Evolutionary conservation across 1,139 yeast genomes (phyloP).

Genomic region (Lodderomyces oxycetoniae): DNA sequence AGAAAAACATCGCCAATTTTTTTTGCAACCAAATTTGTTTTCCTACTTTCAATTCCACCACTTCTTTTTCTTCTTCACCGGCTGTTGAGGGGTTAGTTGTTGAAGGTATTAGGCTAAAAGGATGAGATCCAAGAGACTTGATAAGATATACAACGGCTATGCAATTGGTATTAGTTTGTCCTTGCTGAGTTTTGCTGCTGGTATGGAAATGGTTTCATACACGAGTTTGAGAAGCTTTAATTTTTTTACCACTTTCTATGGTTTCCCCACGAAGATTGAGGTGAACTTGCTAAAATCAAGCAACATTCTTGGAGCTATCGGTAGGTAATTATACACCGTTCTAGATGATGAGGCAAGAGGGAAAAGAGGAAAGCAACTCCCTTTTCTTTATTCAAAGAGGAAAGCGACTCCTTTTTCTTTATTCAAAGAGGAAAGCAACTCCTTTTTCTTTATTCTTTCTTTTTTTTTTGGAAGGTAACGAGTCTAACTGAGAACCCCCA

Average conservation of each 20-base stretch:
- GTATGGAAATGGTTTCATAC: conserved; percentile 28
- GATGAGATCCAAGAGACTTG: not conserved
- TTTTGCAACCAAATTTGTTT: not conserved
- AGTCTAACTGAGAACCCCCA: too few species aligned
- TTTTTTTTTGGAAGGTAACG: too few species aligned
- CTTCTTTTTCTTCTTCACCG: too few species aligned
- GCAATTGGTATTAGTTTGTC: conserved; percentile 19
- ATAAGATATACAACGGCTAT: conserved; percentile 11
- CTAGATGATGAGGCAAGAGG: not conserved
- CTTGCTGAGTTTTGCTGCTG: conserved; percentile 23
- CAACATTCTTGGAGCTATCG: conserved; percentile 30
- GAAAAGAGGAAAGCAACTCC: not conserved
- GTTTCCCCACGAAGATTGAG: conserved; percentile 21
- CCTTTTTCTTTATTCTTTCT: too few species aligned
- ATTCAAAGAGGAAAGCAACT: too few species aligned
- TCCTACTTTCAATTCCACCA: not conserved
- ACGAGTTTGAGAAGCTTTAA: conserved; percentile 21
- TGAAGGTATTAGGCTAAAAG: too few species aligned
- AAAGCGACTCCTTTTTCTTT: too few species aligned
- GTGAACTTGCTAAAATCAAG: conserved; percentile 25
- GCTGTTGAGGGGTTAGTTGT: too few species aligned
- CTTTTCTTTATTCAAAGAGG: not conserved
- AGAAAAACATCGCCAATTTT: not conserved
- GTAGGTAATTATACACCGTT: conserved; percentile 18
- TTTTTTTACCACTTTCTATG: conserved; percentile 23